phyloP scores from a whole-genome alignment of 495 filamentous ascomycete genomes.

The Talaromyces trachyspermus region DNA sequence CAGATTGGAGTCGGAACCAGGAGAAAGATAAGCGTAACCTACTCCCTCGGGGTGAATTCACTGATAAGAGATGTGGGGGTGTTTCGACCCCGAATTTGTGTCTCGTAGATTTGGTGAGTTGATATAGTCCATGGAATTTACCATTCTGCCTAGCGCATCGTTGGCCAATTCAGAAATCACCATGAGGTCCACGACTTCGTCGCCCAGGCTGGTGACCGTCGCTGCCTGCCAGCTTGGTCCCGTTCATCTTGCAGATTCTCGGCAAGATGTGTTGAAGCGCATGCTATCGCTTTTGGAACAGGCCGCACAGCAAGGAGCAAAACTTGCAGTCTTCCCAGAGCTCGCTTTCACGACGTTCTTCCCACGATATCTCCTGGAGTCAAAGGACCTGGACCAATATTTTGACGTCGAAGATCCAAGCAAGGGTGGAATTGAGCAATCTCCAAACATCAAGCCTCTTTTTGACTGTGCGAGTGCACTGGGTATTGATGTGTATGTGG shows the following conservation, averaged over 20 bases:
- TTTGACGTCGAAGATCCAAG: slow-evolving; percentile 34
- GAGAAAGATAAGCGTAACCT: slow-evolving; percentile 5
- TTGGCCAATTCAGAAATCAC: slow-evolving; percentile 3
- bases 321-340: slow-evolving; percentile 42
- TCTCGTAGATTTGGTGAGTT: slow-evolving; percentile 3
- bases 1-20: slow-evolving; percentile 1
- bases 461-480: slow-evolving; percentile 36
- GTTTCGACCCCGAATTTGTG: slow-evolving; percentile 4
- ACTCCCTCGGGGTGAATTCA: slow-evolving; percentile 4
- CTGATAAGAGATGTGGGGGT: not conserved
- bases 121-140: slow-evolving; percentile 2
- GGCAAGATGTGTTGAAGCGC: slow-evolving; percentile 27
- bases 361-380: slow-evolving; percentile 31
- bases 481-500: slow-evolving; percentile 38
- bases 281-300: slow-evolving; percentile 34
- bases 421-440: slow-evolving; percentile 15
- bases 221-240: slow-evolving; percentile 41
- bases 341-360: slow-evolving; percentile 44
- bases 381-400: slow-evolving; percentile 30
- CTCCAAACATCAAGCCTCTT: slow-evolving; percentile 33
- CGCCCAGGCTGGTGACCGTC: slow-evolving; percentile 10
- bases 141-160: slow-evolving; percentile 1
- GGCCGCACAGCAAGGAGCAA: slow-evolving; percentile 25
- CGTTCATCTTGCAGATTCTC: slow-evolving; percentile 24
- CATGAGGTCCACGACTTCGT: slow-evolving; percentile 4